Evolutionary conservation across 495 filamentous ascomycete species (phyloP).

Genomic region (Aspergillus haitiensis): DNA sequence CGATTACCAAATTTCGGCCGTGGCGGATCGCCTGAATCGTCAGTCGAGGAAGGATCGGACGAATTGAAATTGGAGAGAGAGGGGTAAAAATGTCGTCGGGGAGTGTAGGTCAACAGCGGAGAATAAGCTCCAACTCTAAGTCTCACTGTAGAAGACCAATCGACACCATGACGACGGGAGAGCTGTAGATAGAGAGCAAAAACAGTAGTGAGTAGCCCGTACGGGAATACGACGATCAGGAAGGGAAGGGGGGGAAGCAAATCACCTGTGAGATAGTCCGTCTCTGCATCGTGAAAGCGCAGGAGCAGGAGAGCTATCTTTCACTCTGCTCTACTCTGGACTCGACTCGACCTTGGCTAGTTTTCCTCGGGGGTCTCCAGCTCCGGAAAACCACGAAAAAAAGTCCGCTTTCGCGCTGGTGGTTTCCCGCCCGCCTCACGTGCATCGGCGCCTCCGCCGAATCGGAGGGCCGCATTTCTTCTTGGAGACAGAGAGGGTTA

Average conservation of each 20-base stretch:
- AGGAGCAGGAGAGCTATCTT: background rate
- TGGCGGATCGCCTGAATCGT: background rate
- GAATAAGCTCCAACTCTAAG: constrained; percentile 24
- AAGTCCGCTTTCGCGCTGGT: constrained; percentile 7
- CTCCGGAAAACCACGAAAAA: constrained; percentile 17
- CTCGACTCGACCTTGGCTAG: background rate
- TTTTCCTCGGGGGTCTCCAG: constrained; percentile 27
- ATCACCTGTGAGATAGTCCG: constrained; percentile 40
- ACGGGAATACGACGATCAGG: background rate
- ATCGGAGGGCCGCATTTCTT: constrained; percentile 33
- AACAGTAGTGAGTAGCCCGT: background rate
- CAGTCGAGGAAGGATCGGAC: constrained; percentile 20
- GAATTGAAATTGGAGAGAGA: constrained; percentile 29
- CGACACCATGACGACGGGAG: constrained; percentile 34
- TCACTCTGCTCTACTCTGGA: background rate
- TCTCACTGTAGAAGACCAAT: constrained; percentile 31
- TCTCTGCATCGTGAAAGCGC: constrained; percentile 35
- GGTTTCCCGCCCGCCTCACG: constrained; percentile 39
- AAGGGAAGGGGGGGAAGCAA: background rate
- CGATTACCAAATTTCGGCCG: constrained; percentile 25
- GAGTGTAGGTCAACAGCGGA: constrained; percentile 18
- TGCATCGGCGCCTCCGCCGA: constrained; percentile 34
- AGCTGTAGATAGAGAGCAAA: constrained; percentile 19
- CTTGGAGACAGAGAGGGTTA: constrained; percentile 14
- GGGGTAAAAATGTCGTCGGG: constrained; percentile 34